These are phyloP conservation scores for Spiromastix sp. DNA, from an alignment of 2,329 filamentous ascomycete genomes.

Conservation along the genomic window DNA sequence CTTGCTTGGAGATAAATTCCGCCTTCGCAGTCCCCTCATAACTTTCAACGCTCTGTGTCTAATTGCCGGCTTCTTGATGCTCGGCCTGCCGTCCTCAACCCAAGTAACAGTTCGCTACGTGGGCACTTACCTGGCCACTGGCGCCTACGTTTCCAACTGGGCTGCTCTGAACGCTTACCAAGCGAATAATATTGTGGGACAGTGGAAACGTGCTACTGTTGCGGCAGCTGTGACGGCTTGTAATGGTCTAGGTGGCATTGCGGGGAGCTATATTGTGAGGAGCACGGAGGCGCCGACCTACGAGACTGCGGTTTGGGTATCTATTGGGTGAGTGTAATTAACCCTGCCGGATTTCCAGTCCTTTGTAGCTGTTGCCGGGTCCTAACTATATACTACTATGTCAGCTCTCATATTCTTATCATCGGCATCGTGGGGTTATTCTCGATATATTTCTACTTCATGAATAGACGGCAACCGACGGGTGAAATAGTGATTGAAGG, in stretches of 20 bases:
- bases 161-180: slow-evolving; percentile 55
- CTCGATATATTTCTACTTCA: slow-evolving; percentile 42
- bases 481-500: slow-evolving; percentile 43
- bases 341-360: not conserved
- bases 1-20: slow-evolving; percentile 49
- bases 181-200: slow-evolving; percentile 52
- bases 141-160: slow-evolving; percentile 60
- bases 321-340: slow-evolving; percentile 39
- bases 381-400: not conserved
- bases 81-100: slow-evolving; percentile 45
- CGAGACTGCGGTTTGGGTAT: slow-evolving; percentile 56
- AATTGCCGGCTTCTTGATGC: slow-evolving; percentile 54
- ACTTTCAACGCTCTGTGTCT: slow-evolving; percentile 53
- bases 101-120: slow-evolving; percentile 54
- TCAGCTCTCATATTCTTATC: slow-evolving; percentile 48
- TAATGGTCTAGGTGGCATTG: slow-evolving; percentile 55
- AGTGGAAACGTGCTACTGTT: slow-evolving; percentile 55
- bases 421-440: slow-evolving; percentile 44
- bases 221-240: slow-evolving; percentile 50
- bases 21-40: slow-evolving; percentile 53
- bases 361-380: not conserved
- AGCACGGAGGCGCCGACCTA: slow-evolving; percentile 53
- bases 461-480: slow-evolving; percentile 39
- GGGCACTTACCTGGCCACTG: slow-evolving; percentile 56
- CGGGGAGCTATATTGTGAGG: slow-evolving; percentile 56